These are phyloP conservation scores for Diaporthe longicolla DNA, from an alignment of 2,329 filamentous ascomycete species.

Conservation along the genomic window DNA sequence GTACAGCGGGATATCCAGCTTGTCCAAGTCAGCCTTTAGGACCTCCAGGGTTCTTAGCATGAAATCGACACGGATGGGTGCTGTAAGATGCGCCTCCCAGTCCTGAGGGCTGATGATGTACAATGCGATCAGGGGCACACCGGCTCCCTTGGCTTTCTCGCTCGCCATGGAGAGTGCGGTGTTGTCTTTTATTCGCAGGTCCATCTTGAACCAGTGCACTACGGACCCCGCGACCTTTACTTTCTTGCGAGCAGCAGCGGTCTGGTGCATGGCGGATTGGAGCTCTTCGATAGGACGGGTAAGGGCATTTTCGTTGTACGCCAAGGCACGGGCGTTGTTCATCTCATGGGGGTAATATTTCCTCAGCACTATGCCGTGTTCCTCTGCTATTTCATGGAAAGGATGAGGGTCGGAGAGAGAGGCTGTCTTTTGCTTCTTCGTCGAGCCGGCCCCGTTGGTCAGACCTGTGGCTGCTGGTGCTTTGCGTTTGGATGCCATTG, in stretches of 20 bases:
- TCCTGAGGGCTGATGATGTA: slow-evolving; percentile 89
- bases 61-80: slow-evolving; percentile 83
- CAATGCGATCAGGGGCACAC: slow-evolving; percentile 78
- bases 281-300: slow-evolving; percentile 81
- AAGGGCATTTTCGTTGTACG: slow-evolving; percentile 79
- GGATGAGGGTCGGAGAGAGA: slow-evolving; percentile 58
- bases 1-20: slow-evolving; percentile 82
- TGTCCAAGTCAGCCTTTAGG: slow-evolving; percentile 75
- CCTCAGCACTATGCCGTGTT: slow-evolving; percentile 75
- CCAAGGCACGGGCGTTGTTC: slow-evolving; percentile 81
- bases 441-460: slow-evolving; percentile 9
- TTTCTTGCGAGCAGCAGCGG: slow-evolving; percentile 64
- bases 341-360: slow-evolving; percentile 90
- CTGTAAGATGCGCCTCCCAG: slow-evolving; percentile 83
- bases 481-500: slow-evolving; percentile 45
- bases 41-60: slow-evolving; percentile 79
- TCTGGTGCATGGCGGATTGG: slow-evolving; percentile 72
- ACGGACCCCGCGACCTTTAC: slow-evolving; percentile 73
- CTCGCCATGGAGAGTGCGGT: slow-evolving; percentile 77
- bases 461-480: neutral
- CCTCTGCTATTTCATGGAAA: slow-evolving; percentile 61
- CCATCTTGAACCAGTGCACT: slow-evolving; percentile 92
- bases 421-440: slow-evolving; percentile 37
- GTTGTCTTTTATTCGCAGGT: slow-evolving; percentile 82
- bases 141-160: slow-evolving; percentile 56